Evolutionary conservation across 441 rosid species (phyloP), one percentile per base, ranked within the genome.

Genomic region (Populus tomentosa): DNA sequence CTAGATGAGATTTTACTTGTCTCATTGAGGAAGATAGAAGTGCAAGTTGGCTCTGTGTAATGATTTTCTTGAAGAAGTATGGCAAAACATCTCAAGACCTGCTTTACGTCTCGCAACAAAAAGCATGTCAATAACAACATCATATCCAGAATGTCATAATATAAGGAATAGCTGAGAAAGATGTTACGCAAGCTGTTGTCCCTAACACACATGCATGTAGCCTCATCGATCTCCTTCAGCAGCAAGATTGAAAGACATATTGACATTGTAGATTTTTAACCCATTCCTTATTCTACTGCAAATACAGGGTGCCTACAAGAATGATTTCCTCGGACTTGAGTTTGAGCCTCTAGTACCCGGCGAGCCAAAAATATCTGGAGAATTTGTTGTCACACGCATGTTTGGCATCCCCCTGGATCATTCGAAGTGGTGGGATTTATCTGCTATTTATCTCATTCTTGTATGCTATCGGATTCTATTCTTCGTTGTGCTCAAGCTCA

Each of bases 351-450:
- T 89, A 35, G 20, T 87, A 2, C 87, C 90, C 0, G 90, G 91
- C 5, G 91, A 72, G 1, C 89, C 88, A 0, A 95, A 84, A 79
- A 67, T 94, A 83, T 79, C 77, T 35, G 98, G 99, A 8, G 91
- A 92, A 50, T 84, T 82, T 64, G 81, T 95, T 7, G 84, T 95
- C 76, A 80, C 67, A 36, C 77, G 75, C 9, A 84, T 86, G 42
- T 91, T 95, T 38, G 96, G 97, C 32, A 84, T 94, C 5, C 28
- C 82, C 13, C 75, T 89, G 6, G 78, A 84, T 13, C 88, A 84
- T 69, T 94, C 98, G 0, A 95, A 94, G 76, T 95, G 99, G 99
- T 95, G 92, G 94, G 99, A 94, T 86, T 83, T 92, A 50, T 74
- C 90, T 0, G 90, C 85, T 18, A 75, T 95, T 53, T 84, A 81